phyloP scores from a whole-genome alignment of 768 basidiomycete genomes.

The Roridomyces roridus region DNA sequence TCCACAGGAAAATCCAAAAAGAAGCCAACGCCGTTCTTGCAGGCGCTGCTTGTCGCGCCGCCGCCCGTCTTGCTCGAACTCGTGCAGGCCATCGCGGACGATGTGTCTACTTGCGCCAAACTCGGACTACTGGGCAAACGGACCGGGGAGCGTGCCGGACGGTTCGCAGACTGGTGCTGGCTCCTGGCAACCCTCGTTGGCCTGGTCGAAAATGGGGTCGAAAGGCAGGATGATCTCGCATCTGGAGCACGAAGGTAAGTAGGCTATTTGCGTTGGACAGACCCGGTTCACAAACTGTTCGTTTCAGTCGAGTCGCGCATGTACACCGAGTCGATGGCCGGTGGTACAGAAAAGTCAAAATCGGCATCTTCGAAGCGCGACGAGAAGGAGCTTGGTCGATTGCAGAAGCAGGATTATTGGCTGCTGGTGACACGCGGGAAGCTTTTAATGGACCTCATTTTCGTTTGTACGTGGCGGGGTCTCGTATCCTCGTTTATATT shows the following conservation, averaged over 20 bases:
- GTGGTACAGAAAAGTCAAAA: slow-evolving; percentile 72
- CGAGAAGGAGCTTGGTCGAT: slow-evolving; percentile 70
- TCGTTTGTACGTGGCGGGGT: slow-evolving; percentile 69
- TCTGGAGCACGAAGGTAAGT: slow-evolving; percentile 66
- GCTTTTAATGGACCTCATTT: slow-evolving; percentile 83
- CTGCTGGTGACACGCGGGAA: slow-evolving; percentile 72
- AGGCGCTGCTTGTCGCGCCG: slow-evolving; percentile 77
- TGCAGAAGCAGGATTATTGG: slow-evolving; percentile 80
- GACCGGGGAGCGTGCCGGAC: slow-evolving; percentile 71
- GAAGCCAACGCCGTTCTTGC: slow-evolving; percentile 67
- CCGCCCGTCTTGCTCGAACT: slow-evolving; percentile 85
- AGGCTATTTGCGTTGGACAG: not conserved
- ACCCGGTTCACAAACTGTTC: slow-evolving; percentile 7
- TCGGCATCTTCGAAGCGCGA: slow-evolving; percentile 64
- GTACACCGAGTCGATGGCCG: slow-evolving; percentile 75
- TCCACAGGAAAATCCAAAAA: slow-evolving; percentile 42
- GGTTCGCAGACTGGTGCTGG: slow-evolving; percentile 89
- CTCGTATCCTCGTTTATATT: slow-evolving; percentile 8
- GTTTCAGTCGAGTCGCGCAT: slow-evolving; percentile 66
- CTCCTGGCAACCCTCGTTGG: slow-evolving; percentile 78
- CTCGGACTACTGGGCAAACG: slow-evolving; percentile 72
- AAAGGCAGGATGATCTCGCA: slow-evolving; percentile 72
- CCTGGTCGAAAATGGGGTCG: slow-evolving; percentile 84
- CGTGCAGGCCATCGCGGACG: slow-evolving; percentile 76
- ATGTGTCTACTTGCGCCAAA: slow-evolving; percentile 76